Percentiles rank a stretch among this genome's conserved stretches.
Conservation (phyloP, 2,329 filamentous ascomycete genomes). For the Aspergillaceae sp. region DNA sequence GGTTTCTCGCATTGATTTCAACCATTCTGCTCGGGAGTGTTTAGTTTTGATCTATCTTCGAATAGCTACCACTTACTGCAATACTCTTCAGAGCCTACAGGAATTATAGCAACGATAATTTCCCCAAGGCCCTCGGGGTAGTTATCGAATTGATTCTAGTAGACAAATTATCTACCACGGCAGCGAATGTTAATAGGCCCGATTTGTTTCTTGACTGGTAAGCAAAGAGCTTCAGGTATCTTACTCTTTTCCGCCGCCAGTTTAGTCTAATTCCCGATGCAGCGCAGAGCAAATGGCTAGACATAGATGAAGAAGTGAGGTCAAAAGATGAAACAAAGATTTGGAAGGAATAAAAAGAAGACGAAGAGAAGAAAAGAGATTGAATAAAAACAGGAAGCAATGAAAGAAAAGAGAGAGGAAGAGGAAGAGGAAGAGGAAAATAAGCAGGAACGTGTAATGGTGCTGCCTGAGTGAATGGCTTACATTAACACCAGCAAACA, state of each 20-base stretch:
- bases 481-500: background rate
- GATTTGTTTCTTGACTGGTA: too few species aligned
- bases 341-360: background rate
- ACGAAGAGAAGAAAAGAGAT: background rate
- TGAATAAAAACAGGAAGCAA: background rate
- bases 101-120: slow-evolving; percentile 9
- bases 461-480: too few species aligned
- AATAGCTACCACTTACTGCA: slow-evolving; percentile 2
- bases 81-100: slow-evolving; percentile 7
- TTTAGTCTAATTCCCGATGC: slow-evolving; percentile 5
- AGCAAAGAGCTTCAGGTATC: too few species aligned
- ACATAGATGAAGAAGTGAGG: slow-evolving; percentile 1
- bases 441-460: background rate
- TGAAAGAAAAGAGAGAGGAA: background rate
- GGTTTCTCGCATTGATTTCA: slow-evolving; percentile 4
- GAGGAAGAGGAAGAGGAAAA: background rate
- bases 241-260: too few species aligned
- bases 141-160: slow-evolving; percentile 12
- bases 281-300: too few species aligned
- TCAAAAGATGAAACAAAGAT: background rate
- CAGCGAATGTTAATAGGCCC: slow-evolving; percentile 10
- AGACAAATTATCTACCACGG: slow-evolving; percentile 12
- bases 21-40: slow-evolving; percentile 8
- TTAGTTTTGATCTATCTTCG: too few species aligned
- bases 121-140: slow-evolving; percentile 12